Conservation (phyloP, 768 basidiomycete genomes). For the Harrya chromipes region DNA sequence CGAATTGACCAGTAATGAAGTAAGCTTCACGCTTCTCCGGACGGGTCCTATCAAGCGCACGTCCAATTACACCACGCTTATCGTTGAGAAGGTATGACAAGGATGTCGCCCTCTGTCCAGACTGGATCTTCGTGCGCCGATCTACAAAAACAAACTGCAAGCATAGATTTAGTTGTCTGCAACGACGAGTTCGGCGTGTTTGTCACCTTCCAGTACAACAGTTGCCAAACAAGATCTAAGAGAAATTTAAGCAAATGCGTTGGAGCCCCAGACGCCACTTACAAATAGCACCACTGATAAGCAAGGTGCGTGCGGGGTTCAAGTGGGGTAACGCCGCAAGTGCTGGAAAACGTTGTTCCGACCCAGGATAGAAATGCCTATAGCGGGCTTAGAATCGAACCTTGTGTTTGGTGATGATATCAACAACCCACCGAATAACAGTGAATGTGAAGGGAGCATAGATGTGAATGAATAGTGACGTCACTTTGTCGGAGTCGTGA, state of each 20-base stretch:
- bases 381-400: constrained; percentile 5
- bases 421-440: constrained; percentile 67
- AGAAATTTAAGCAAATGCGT: constrained; percentile 5
- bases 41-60: constrained; percentile 56
- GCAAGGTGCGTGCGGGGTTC: constrained; percentile 65
- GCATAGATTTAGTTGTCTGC: not conserved
- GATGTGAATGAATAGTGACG: constrained; percentile 91
- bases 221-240: constrained; percentile 88
- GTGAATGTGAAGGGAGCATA: constrained; percentile 91
- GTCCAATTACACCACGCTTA: constrained; percentile 81
- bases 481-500: constrained; percentile 96
- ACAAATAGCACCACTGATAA: constrained; percentile 84
- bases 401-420: not conserved
- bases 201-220: constrained; percentile 85
- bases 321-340: constrained; percentile 66
- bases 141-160: constrained; percentile 80
- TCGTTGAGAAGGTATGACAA: constrained; percentile 87
- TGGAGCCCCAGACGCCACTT: constrained; percentile 29
- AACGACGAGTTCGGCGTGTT: not conserved
- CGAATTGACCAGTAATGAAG: constrained; percentile 85
- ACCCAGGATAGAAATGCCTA: constrained; percentile 87
- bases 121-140: constrained; percentile 84
- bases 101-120: constrained; percentile 87
- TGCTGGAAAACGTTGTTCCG: constrained; percentile 83
- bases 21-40: constrained; percentile 59